Conservation (phyloP, 352 stramenopile species). For the Phytopythium mirpurense region DNA sequence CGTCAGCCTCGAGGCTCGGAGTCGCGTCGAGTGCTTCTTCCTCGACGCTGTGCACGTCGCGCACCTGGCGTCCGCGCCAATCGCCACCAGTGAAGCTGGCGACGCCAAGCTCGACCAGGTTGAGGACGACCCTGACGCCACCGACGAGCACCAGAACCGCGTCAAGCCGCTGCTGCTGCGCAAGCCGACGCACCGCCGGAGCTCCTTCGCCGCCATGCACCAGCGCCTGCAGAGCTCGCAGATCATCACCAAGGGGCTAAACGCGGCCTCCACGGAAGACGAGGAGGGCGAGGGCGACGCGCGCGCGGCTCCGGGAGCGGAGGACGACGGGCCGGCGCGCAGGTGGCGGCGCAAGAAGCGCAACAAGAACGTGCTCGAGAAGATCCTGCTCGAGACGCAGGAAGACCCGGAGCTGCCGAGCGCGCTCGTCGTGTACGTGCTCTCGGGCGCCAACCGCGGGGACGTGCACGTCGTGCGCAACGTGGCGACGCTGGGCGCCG, state of each 20-base stretch:
- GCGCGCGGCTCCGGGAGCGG: slow-evolving; percentile 1
- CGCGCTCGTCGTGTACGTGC: slow-evolving; percentile 70
- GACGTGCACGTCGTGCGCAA: slow-evolving; percentile 77
- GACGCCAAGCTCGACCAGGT: too few species aligned
- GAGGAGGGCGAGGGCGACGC: slow-evolving; percentile 16
- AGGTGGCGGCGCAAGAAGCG: slow-evolving; percentile 78
- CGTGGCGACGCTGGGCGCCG: slow-evolving; percentile 43
- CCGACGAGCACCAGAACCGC: slow-evolving; percentile 3
- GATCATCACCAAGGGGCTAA: slow-evolving; percentile 21
- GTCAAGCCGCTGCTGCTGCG: slow-evolving; percentile 13
- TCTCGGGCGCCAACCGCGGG: slow-evolving; percentile 66
- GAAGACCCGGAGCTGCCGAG: slow-evolving; percentile 42
- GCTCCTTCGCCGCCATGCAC: slow-evolving; percentile 11
- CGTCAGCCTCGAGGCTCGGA: slow-evolving; percentile 22
- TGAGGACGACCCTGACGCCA: not conserved
- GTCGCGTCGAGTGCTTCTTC: slow-evolving; percentile 53
- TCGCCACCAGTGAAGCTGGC: too few species aligned
- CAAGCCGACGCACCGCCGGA: slow-evolving; percentile 7
- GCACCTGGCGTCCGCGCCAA: slow-evolving; percentile 10
- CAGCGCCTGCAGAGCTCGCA: slow-evolving; percentile 25
- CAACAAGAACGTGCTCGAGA: slow-evolving; percentile 61
- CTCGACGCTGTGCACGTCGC: slow-evolving; percentile 31
- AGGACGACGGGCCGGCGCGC: slow-evolving; percentile 14
- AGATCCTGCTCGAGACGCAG: slow-evolving; percentile 48
- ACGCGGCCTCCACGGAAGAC: slow-evolving; percentile 3